phyloP scores from a whole-genome alignment of 2,329 filamentous ascomycete species.

The Stachybotrys chlorohalonatus region DNA sequence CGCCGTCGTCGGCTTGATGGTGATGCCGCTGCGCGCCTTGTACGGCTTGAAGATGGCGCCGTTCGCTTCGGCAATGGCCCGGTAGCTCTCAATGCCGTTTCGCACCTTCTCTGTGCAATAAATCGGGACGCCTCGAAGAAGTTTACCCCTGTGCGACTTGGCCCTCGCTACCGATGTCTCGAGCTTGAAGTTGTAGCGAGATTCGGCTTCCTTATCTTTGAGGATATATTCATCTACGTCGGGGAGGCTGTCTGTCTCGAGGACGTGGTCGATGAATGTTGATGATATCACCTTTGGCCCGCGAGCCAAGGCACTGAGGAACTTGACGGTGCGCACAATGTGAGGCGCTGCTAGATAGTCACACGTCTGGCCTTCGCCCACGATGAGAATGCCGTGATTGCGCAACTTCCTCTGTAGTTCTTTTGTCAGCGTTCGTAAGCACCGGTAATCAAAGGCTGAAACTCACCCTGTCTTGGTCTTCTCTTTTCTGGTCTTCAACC shows the following conservation, averaged over 20 bases:
- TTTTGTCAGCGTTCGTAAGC: slow-evolving; percentile 8
- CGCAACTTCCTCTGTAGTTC: slow-evolving; percentile 62
- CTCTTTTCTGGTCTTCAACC: slow-evolving; percentile 62
- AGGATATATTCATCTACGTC: slow-evolving; percentile 58
- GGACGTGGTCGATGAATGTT: slow-evolving; percentile 67
- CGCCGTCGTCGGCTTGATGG: slow-evolving; percentile 54
- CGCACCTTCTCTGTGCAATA: slow-evolving; percentile 76
- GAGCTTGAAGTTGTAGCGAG: slow-evolving; percentile 60
- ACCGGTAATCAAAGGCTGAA: background rate
- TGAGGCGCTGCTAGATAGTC: slow-evolving; percentile 82
- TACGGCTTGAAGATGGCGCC: slow-evolving; percentile 76
- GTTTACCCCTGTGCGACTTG: slow-evolving; percentile 63
- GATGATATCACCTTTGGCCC: slow-evolving; percentile 71
- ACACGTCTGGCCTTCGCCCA: slow-evolving; percentile 65
- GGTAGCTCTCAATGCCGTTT: slow-evolving; percentile 77
- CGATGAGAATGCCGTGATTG: slow-evolving; percentile 72
- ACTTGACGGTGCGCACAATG: slow-evolving; percentile 86
- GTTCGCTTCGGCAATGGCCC: slow-evolving; percentile 78
- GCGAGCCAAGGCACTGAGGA: slow-evolving; percentile 76
- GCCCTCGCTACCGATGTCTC: slow-evolving; percentile 61
- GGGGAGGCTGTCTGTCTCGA: slow-evolving; percentile 59
- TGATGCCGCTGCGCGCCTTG: slow-evolving; percentile 60
- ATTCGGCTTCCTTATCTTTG: slow-evolving; percentile 64
- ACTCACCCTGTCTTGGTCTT: slow-evolving; percentile 73
- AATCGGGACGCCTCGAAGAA: slow-evolving; percentile 67